These are phyloP conservation scores for Arabis alpina DNA, from an alignment of 345 rosid genomes.

Conservation along the genomic window DNA sequence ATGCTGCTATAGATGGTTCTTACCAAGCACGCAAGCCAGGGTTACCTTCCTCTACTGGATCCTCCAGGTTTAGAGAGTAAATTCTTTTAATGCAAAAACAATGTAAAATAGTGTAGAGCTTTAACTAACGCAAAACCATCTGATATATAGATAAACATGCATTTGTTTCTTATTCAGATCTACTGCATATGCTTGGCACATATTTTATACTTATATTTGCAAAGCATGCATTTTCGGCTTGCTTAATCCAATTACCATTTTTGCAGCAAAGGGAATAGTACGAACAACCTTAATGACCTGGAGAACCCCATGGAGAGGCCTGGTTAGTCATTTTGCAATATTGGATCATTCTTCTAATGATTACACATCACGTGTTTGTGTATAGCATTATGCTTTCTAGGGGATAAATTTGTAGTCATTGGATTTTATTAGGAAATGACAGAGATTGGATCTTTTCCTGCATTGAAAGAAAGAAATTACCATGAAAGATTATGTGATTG, in stretches of 20 bases:
- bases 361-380: conserved; percentile 5
- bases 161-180: not conserved
- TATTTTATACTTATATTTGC: conserved; percentile 12
- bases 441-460: conserved; percentile 15
- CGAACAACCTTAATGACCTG: conserved; percentile 26
- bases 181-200: conserved; percentile 13
- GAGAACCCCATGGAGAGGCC: conserved; percentile 34
- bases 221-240: not conserved
- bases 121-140: not conserved
- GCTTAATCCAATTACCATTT: conserved; percentile 20
- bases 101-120: not conserved
- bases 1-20: conserved; percentile 58
- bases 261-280: conserved; percentile 38
- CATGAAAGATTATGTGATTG: not conserved
- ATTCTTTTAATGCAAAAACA: conserved; percentile 7
- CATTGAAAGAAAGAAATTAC: not conserved
- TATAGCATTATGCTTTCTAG: not conserved
- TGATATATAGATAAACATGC: not conserved
- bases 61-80: conserved; percentile 60
- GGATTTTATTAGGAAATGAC: not conserved
- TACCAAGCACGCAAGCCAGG: conserved; percentile 59
- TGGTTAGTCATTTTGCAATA: conserved; percentile 37
- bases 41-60: conserved; percentile 62
- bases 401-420: conserved; percentile 2
- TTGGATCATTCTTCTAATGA: not conserved